Base-by-base conservation (phyloP, 352 stramenopile species). In the Aphanomyces stellatus region DNA sequence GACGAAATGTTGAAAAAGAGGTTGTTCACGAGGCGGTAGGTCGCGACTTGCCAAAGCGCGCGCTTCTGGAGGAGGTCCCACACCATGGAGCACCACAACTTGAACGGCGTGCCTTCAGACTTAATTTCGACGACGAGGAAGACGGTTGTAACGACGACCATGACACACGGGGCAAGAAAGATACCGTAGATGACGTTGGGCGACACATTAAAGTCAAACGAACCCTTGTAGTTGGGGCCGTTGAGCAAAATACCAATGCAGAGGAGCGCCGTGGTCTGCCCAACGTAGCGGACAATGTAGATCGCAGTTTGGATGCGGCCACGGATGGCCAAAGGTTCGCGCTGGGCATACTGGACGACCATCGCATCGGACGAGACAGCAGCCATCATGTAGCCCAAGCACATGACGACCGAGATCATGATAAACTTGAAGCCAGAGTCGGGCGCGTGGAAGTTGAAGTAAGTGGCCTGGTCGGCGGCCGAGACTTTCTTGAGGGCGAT, bases 1-100 rank as follows among this genome's bases (percentile, higher is more conserved):
- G 71, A 76, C 3, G 79, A 69, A 65, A 90, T 80, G 2, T 74
- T 73, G 3, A 87, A 77, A 10, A 78, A 81, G 40, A 90, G 56
- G 62, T 87, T 88, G 72, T 87, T 80, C 24, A 90, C 65, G 30
- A 92, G 89, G 2, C 78, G 76, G 60, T 88, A 91, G 30, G 74
- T 68, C 2, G 76, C 77, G 43, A 92, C 82, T 70, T 92, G 82
- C 78, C 79, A 85, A 89, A 15, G 76, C 72, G 62, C 88, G 80
- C 28, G 88, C 65, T 67, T 88, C 24, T 53, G 43, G 24, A 53
- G 17, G 8, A 53, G 24, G 6, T 25, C 17, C 43, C 43, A 22
- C 6, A 53, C 6, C 5, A 8, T 53, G 17, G 17, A 8, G 43
- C 7, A 13, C 43, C 43, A 53, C 24, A 19, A 13, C 6, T 25